These are phyloP conservation scores for Leccinum rimulosum DNA, from an alignment of 768 basidiomycete genomes.

Conservation along the genomic window DNA sequence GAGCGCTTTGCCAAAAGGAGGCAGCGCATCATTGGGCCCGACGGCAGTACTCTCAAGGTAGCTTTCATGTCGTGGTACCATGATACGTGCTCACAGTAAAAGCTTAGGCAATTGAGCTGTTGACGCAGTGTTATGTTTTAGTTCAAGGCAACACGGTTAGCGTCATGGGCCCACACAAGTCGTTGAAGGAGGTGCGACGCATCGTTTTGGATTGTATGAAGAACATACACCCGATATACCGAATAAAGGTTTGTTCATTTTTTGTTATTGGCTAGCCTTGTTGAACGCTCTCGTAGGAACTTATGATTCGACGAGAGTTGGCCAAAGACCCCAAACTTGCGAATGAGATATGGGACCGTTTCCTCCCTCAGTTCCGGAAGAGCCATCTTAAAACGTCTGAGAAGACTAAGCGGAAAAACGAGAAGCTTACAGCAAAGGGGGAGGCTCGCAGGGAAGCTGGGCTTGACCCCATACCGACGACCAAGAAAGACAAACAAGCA, in stretches of 20 bases:
- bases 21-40: constrained; percentile 95
- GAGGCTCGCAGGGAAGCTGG: constrained; percentile 69
- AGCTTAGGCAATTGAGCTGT: constrained; percentile 86
- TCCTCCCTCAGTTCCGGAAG: constrained; percentile 94
- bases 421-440: constrained; percentile 55
- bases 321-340: constrained; percentile 97
- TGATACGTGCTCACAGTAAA: constrained; percentile 4
- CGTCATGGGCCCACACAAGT: constrained; percentile 95
- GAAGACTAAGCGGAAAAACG: constrained; percentile 90
- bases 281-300: constrained; percentile 54
- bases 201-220: constrained; percentile 99
- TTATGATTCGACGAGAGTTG: constrained; percentile 97
- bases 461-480: constrained; percentile 37
- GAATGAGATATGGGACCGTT: constrained; percentile 93
- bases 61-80: background rate
- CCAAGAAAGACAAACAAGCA: constrained; percentile 48
- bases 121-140: constrained; percentile 95
- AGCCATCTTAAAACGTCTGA: constrained; percentile 90
- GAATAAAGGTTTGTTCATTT: constrained; percentile 73
- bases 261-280: background rate
- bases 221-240: constrained; percentile 98
- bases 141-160: constrained; percentile 99
- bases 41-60: constrained; percentile 96
- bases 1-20: constrained; percentile 95
- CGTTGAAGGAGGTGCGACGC: constrained; percentile 91